Base-by-base conservation (phyloP, 768 basidiomycete species). In the Lyophyllum decastes region DNA sequence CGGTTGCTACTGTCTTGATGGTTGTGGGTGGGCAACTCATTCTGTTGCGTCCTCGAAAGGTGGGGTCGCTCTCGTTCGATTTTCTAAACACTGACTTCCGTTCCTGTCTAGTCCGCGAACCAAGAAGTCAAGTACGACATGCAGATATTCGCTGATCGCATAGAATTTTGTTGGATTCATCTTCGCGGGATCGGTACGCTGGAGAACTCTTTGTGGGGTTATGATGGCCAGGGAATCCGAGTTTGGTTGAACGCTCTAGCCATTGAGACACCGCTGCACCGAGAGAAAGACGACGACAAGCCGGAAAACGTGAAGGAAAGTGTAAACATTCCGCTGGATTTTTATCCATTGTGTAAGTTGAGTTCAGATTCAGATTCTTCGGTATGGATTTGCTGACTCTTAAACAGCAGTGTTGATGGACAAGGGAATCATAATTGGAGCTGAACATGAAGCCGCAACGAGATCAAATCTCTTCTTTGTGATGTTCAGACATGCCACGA, bases 111-210 rank as follows among this genome's bases (percentile, higher is more conserved):
- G 92, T 86, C 92, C 2, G 90, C 85, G 1, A 79, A 85, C 55
- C 87, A 92, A 63, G 95, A 98, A 76, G 92, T 96, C 70, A 92
- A 89, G 64, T 99, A 99, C 67, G 96, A 98, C 72, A 88, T 98
- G 81, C 96, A 98, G 69, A 90, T 98, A 30, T 88, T 99, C 44
- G 94, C 96, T 0, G 94, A 97, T 60, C 85, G 89, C n/a, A 92
- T 98, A 62, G 96, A 99, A 68, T 95, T 97, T 68, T 99, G 95
- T 72, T 99, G 96, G 96, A 97, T 95, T 53, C 96, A 98, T 77
- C 78, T 99, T 43, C 86, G 90, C 38, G 96, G 96, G 1, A 94
- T 99, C 40, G 92, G 89, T 6, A 86, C 92, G 2, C 75, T 99
- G 47, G 96, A 98, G 69, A 99, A 99, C 73, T 98, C 95, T 6